Evolutionary conservation across 306 rosid species (phyloP).

Genomic region (Inga laurina): DNA sequence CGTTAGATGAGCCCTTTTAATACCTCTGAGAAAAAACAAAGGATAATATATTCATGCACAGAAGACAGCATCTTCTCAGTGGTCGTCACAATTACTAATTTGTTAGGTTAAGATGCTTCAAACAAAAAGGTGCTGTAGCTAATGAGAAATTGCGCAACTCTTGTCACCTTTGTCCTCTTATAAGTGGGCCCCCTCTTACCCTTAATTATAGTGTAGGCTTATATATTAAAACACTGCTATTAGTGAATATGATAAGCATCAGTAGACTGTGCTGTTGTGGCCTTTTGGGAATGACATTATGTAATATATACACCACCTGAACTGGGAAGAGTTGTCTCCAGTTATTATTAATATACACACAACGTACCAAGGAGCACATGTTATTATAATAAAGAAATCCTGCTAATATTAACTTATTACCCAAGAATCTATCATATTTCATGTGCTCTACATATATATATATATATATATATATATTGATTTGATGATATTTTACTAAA

Average conservation of each 20-base stretch:
- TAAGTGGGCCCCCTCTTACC: slow-evolving; percentile 35
- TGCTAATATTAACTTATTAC: background rate
- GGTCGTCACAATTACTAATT: slow-evolving; percentile 18
- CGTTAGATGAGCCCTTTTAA: background rate
- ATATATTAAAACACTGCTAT: background rate
- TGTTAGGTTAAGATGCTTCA: slow-evolving; percentile 33
- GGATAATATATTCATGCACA: background rate
- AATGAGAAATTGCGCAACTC: slow-evolving; percentile 25
- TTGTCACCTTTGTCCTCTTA: slow-evolving; percentile 24
- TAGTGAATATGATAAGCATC: slow-evolving; percentile 19
- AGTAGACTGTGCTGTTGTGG: slow-evolving; percentile 32
- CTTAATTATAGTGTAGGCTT: background rate
- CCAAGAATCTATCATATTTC: background rate
- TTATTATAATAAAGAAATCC: background rate
- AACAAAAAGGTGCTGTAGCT: slow-evolving; percentile 24
- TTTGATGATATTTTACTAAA: slow-evolving; percentile 2
- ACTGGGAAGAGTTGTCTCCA: slow-evolving; percentile 24
- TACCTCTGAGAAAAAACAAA: background rate
- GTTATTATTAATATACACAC: background rate
- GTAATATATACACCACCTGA: slow-evolving; percentile 18
- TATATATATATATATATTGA: background rate
- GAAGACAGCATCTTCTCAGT: slow-evolving; percentile 29
- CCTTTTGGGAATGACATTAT: slow-evolving; percentile 21
- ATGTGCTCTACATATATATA: background rate
- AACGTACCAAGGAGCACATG: background rate